A percentile compares a stretch with the other conserved stretches of the same genome.
Evolutionary conservation across 768 basidiomycete species (phyloP).

Genomic region (Termitomyces sp.): DNA sequence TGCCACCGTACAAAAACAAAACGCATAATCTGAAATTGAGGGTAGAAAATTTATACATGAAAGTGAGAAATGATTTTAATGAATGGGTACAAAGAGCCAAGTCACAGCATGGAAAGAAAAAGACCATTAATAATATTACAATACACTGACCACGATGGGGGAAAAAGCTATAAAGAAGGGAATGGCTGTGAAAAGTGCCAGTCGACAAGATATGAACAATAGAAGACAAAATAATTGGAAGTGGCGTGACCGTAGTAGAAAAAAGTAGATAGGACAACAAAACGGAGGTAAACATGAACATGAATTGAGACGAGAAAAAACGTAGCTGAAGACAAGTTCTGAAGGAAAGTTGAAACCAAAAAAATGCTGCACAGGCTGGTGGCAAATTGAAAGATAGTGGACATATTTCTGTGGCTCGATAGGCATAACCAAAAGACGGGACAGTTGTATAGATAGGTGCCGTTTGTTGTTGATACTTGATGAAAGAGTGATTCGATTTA

Average conservation of each 20-base stretch:
- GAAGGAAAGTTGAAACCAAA: background rate
- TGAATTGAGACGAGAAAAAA: constrained; percentile 8
- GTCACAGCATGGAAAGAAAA: background rate
- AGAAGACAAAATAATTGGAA: constrained; percentile 5
- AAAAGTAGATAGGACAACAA: background rate
- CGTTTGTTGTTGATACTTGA: constrained; percentile 13
- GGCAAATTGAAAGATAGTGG: constrained; percentile 14
- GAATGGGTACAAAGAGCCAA: background rate
- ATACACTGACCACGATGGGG: constrained; percentile 5
- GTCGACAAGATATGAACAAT: constrained; percentile 2
- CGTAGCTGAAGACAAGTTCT: background rate
- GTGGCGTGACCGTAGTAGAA: constrained; percentile 1
- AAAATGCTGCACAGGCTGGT: constrained; percentile 4
- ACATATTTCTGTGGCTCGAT: constrained; percentile 16
- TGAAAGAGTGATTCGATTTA: constrained; percentile 10
- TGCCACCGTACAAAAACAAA: no score
- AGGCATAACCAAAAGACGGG: constrained; percentile 9
- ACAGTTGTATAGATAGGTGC: constrained; percentile 10
- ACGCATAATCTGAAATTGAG: background rate
- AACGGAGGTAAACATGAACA: background rate
- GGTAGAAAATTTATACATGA: background rate
- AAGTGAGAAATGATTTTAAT: background rate
- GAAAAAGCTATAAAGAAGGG: background rate
- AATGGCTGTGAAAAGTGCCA: background rate
- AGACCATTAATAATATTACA: constrained; percentile 1